phyloP scores from a whole-genome alignment of 2,329 filamentous ascomycete genomes.

The Arachnomyces sp. region DNA sequence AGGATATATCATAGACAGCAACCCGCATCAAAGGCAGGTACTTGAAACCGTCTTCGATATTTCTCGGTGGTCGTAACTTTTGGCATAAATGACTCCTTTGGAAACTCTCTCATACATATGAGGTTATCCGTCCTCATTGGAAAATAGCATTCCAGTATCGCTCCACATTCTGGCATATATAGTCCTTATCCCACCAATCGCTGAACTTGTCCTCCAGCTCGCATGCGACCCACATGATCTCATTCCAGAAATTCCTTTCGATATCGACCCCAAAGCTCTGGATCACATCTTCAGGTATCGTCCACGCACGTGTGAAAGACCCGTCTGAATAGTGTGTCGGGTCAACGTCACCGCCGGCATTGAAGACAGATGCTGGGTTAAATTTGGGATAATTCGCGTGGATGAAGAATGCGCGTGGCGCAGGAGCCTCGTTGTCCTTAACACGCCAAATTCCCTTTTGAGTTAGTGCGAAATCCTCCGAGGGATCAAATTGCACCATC shows the following conservation, averaged over 20 bases:
- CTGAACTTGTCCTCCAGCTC: slow-evolving; percentile 27
- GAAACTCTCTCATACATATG: too few relatives aligned
- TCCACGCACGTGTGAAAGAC: slow-evolving; percentile 27
- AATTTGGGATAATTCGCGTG: slow-evolving; percentile 36
- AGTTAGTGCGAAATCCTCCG: slow-evolving; percentile 21
- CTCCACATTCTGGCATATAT: slow-evolving; percentile 26
- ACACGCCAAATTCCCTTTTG: slow-evolving; percentile 20
- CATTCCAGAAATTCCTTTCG: slow-evolving; percentile 31
- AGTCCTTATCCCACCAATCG: slow-evolving; percentile 25
- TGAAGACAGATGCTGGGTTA: slow-evolving; percentile 31
- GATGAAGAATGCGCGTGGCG: slow-evolving; percentile 28
- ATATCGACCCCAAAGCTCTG: slow-evolving; percentile 27
- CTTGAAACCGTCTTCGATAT: too few relatives aligned
- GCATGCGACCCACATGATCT: slow-evolving; percentile 33
- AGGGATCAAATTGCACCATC: slow-evolving; percentile 32
- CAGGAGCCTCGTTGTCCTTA: slow-evolving; percentile 22
- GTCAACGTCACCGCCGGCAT: slow-evolving; percentile 20
- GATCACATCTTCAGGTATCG: slow-evolving; percentile 21
- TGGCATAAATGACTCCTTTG: too few relatives aligned
- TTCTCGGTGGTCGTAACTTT: too few relatives aligned
- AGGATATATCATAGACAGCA: too few relatives aligned
- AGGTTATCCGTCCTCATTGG: neutral
- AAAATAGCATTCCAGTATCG: slow-evolving; percentile 31
- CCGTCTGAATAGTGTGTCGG: slow-evolving; percentile 24
- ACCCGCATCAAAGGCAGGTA: too few relatives aligned